These are phyloP conservation scores for Coccomyxa subellipsoidea DNA, from an alignment of 163 green algal genomes.

Conservation along the genomic window DNA sequence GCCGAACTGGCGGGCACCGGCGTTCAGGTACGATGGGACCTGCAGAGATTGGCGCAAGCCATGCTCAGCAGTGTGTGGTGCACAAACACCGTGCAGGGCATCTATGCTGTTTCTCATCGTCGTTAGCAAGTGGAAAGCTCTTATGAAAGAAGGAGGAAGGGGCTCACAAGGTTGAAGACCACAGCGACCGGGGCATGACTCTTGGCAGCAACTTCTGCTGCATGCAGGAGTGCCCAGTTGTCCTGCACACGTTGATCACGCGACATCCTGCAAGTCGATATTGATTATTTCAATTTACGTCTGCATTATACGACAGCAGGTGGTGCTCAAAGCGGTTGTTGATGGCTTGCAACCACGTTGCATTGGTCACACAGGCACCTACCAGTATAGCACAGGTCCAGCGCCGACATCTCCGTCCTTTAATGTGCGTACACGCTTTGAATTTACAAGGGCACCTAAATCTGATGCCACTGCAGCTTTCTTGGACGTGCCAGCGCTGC, in stretches of 20 bases:
- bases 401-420: constrained; percentile 40
- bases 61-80: too few relatives aligned
- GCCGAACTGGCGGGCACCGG: constrained; percentile 85
- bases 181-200: constrained; percentile 61
- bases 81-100: too few relatives aligned
- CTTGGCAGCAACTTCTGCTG: constrained; percentile 61
- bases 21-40: constrained; percentile 61
- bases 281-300: neutral
- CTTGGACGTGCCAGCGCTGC: neutral
- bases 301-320: neutral
- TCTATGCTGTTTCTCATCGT: too few relatives aligned
- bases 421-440: constrained; percentile 54
- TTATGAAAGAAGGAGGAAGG: neutral
- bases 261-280: constrained; percentile 71
- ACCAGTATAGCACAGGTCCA: constrained; percentile 84
- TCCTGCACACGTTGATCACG: constrained; percentile 87
- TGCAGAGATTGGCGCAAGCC: constrained; percentile 20
- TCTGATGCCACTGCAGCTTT: neutral
- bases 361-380: neutral
- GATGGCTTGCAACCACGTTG: neutral
- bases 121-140: neutral
- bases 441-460: neutral
- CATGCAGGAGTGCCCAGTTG: constrained; percentile 97
- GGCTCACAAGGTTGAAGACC: constrained; percentile 86
- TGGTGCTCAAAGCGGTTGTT: neutral